Evolutionary conservation across 129 eudicot genomes (phyloP).

Genomic region (Pulicaria dysenterica): DNA sequence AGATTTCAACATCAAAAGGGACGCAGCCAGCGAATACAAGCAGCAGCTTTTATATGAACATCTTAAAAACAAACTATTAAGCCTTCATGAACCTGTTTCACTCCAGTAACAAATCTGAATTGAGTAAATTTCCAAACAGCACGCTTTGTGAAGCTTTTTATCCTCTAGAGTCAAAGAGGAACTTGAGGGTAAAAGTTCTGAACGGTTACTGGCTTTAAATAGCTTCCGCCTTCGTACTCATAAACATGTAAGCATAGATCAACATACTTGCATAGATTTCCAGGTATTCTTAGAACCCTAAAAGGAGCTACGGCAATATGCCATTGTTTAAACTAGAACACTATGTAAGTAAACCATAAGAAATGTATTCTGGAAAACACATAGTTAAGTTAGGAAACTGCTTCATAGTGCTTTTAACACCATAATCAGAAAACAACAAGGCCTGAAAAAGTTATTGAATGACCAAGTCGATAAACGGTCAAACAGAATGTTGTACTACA

Average conservation of each 20-base stretch:
- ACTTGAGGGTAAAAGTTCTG: background rate
- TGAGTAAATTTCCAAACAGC: background rate
- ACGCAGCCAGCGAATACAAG: too few species aligned
- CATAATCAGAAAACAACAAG: background rate
- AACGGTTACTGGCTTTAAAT: background rate
- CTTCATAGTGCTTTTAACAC: background rate
- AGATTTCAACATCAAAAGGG: too few species aligned
- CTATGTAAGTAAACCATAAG: background rate
- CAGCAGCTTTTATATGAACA: too few species aligned
- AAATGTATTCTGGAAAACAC: background rate
- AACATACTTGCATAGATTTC: background rate
- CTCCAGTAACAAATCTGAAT: background rate
- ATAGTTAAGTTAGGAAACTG: background rate
- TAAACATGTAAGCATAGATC: background rate
- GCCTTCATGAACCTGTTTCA: too few species aligned
- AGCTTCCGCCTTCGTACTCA: background rate
- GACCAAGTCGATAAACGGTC: background rate
- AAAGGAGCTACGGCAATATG: background rate
- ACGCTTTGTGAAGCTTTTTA: background rate
- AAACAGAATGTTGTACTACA: background rate
- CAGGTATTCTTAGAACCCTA: background rate
- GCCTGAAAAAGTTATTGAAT: background rate
- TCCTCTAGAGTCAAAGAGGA: background rate
- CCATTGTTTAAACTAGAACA: background rate
- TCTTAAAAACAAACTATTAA: too few species aligned